A percentile compares a stretch with the other conserved stretches of the same genome.
Evolutionary conservation across 345 rosid genomes (phyloP).

Genomic region (Capsella bursapastoris): DNA sequence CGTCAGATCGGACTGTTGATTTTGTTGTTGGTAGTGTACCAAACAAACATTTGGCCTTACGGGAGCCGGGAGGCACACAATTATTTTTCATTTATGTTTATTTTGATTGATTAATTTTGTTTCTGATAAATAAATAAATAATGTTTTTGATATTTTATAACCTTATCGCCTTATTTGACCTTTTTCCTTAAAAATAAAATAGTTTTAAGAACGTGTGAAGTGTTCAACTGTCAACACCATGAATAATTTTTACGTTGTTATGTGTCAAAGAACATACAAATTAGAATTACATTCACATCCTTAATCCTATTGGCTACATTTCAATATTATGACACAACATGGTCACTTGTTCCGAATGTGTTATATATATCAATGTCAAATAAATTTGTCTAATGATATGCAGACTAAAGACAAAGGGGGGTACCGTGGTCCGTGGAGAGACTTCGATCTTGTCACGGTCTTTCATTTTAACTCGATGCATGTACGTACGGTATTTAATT

Average conservation of each 20-base stretch:
- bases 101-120: too few species aligned
- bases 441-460: neutral
- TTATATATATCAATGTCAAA: neutral
- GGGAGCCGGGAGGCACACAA: neutral
- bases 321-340: neutral
- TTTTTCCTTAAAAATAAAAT: neutral
- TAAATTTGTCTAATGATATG: neutral
- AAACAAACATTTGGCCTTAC: neutral
- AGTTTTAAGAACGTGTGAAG: neutral
- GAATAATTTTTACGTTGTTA: neutral
- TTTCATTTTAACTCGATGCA: neutral
- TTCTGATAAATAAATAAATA: too few species aligned
- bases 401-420: neutral
- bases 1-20: neutral
- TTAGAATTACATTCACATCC: neutral
- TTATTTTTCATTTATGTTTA: neutral
- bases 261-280: neutral
- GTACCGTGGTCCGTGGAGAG: neutral
- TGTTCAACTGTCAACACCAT: neutral
- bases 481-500: neutral
- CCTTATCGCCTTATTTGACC: conserved; percentile 9
- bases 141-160: neutral
- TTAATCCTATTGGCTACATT: neutral
- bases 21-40: neutral
- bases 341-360: neutral